Evolutionary conservation across 163 green algal species (phyloP).

Genomic region (Prototheca wickerhamii): DNA sequence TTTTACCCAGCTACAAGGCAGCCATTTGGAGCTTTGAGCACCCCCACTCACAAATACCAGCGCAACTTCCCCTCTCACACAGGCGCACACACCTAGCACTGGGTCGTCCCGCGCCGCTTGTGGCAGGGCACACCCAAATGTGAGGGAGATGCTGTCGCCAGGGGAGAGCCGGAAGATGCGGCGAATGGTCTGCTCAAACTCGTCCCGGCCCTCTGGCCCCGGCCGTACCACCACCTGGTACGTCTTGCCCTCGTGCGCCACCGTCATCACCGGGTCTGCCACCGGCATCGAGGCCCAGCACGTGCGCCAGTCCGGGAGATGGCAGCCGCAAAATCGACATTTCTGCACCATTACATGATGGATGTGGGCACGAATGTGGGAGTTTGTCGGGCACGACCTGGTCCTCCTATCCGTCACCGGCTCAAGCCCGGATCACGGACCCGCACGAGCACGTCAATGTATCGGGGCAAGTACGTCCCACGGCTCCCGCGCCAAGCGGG

Average conservation of each 20-base stretch:
- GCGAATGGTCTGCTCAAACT: constrained; percentile 39
- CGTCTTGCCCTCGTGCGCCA: constrained; percentile 12
- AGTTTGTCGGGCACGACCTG: too few species aligned
- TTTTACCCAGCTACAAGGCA: too few species aligned
- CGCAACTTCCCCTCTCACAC: too few species aligned
- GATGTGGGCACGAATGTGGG: background rate
- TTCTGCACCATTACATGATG: background rate
- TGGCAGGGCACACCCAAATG: constrained; percentile 38
- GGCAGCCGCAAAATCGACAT: constrained; percentile 40
- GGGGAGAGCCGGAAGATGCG: constrained; percentile 30
- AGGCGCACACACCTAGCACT: too few species aligned
- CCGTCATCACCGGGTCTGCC: constrained; percentile 38
- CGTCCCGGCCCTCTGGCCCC: constrained; percentile 21
- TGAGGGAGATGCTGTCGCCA: constrained; percentile 35
- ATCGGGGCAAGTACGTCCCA: too few species aligned
- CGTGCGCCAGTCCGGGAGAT: constrained; percentile 35
- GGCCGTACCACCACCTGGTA: constrained; percentile 38
- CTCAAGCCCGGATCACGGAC: too few species aligned
- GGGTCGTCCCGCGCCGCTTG: too few species aligned
- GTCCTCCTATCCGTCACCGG: too few species aligned
- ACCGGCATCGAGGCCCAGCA: constrained; percentile 19
- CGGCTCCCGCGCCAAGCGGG: background rate
- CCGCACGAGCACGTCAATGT: too few species aligned
- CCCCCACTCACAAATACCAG: too few species aligned
- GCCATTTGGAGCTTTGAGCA: too few species aligned